These are phyloP conservation scores for Alternaria tenuissima DNA, from an alignment of 2,329 filamentous ascomycete genomes.

Conservation along the genomic window DNA sequence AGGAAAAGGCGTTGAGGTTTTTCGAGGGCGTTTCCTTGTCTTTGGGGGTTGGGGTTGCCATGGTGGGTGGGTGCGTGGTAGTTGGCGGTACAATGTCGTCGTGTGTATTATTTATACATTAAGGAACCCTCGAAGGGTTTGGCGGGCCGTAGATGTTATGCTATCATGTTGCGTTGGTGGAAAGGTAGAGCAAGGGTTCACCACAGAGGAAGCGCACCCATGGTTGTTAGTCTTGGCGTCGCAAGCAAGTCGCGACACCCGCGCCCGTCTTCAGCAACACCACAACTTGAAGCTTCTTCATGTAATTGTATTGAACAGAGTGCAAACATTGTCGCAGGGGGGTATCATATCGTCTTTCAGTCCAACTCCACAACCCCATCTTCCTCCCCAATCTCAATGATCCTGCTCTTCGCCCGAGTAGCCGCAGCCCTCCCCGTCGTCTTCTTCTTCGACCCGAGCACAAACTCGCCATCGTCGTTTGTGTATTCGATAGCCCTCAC, in stretches of 20 bases:
- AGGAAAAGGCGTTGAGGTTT: slow-evolving; percentile 50
- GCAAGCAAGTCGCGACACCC: background rate
- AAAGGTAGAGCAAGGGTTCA: slow-evolving; percentile 1
- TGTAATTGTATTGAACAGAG: background rate
- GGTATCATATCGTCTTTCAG: slow-evolving; percentile 27
- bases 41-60: slow-evolving; percentile 50
- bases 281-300: no score
- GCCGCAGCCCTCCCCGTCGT: background rate
- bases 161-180: slow-evolving; percentile 1
- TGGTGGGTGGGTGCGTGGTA: slow-evolving; percentile 17
- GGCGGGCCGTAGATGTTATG: background rate
- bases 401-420: slow-evolving; percentile 23
- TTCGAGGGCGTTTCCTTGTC: slow-evolving; percentile 46
- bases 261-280: background rate
- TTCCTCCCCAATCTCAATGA: slow-evolving; percentile 31
- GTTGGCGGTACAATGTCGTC: no score
- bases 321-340: background rate
- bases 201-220: background rate
- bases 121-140: background rate
- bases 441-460: background rate
- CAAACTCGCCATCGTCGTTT: background rate
- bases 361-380: slow-evolving; percentile 38
- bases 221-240: slow-evolving; percentile 5
- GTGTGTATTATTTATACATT: background rate
- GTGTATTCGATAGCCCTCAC: slow-evolving; percentile 37